Percentiles rank a stretch among this genome's conserved stretches.
phyloP scores from a whole-genome alignment of 306 rosid species.

The Dryas octopetala region DNA sequence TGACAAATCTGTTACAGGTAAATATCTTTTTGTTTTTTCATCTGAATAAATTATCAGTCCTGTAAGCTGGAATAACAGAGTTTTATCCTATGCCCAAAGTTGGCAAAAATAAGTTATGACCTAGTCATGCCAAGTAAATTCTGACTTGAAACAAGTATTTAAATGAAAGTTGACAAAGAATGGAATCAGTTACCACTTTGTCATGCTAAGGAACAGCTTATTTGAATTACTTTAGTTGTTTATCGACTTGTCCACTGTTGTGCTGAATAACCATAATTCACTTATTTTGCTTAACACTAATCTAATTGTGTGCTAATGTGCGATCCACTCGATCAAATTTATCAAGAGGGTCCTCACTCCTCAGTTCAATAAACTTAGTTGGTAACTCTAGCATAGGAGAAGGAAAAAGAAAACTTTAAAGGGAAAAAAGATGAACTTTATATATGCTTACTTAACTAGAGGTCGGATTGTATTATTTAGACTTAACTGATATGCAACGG shows the following conservation, averaged over 20 bases:
- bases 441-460: too few relatives aligned
- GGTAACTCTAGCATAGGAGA: too few relatives aligned
- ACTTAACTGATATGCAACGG: not conserved
- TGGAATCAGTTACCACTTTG: not conserved
- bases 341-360: too few relatives aligned
- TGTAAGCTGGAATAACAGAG: not conserved
- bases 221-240: not conserved
- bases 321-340: too few relatives aligned
- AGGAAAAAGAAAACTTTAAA: too few relatives aligned
- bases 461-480: not conserved
- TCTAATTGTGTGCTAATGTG: too few relatives aligned
- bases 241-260: too few relatives aligned
- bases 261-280: too few relatives aligned
- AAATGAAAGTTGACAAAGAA: not conserved
- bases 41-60: not conserved
- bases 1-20: constrained; percentile 93
- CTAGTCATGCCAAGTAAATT: not conserved
- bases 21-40: not conserved
- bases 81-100: not conserved
- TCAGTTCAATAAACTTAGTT: too few relatives aligned
- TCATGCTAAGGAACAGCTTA: not conserved
- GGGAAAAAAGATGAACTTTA: too few relatives aligned
- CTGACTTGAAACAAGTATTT: too few relatives aligned
- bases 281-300: too few relatives aligned
- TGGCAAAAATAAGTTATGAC: not conserved